A percentile compares a stretch with the other conserved stretches of the same genome.
These are phyloP conservation scores for Magnolia sinica DNA, from an alignment of 164 flowering plant species.

Conservation along the genomic window DNA sequence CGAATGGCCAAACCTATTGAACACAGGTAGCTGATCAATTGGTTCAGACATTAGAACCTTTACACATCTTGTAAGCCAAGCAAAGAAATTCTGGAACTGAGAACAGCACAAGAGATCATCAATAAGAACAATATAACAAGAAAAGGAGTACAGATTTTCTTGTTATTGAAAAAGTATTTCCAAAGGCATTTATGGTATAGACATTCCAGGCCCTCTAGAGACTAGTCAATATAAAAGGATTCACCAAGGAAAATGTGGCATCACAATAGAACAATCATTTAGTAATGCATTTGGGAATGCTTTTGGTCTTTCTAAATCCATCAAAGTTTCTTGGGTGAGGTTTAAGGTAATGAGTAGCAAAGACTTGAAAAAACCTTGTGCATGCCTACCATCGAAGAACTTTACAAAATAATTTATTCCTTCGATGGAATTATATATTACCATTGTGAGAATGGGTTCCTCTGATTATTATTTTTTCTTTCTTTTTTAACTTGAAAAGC, in stretches of 20 bases:
- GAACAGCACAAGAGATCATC: constrained; percentile 8
- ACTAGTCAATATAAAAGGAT: not conserved
- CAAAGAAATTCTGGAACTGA: constrained; percentile 94
- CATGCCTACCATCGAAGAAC: not conserved
- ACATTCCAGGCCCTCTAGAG: not conserved
- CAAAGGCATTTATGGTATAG: not conserved
- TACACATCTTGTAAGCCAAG: constrained; percentile 80
- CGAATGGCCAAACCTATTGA: constrained; percentile 54
- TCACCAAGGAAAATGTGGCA: too few species aligned
- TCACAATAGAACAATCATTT: too few species aligned
- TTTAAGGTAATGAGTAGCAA: not conserved
- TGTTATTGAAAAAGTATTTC: not conserved
- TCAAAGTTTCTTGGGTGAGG: not conserved
- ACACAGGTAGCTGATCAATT: constrained; percentile 72
- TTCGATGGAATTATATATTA: not conserved
- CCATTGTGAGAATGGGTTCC: not conserved
- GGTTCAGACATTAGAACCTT: constrained; percentile 85
- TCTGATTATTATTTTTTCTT: not conserved
- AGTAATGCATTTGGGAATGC: too few species aligned
- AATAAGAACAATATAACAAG: not conserved
- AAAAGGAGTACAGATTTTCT: not conserved
- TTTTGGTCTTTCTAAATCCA: too few species aligned
- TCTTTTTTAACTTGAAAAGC: not conserved
- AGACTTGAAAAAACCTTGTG: not conserved
- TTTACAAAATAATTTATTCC: too few species aligned